Conservation (phyloP, 768 basidiomycete genomes). For the Punctularia strigosozonata region DNA sequence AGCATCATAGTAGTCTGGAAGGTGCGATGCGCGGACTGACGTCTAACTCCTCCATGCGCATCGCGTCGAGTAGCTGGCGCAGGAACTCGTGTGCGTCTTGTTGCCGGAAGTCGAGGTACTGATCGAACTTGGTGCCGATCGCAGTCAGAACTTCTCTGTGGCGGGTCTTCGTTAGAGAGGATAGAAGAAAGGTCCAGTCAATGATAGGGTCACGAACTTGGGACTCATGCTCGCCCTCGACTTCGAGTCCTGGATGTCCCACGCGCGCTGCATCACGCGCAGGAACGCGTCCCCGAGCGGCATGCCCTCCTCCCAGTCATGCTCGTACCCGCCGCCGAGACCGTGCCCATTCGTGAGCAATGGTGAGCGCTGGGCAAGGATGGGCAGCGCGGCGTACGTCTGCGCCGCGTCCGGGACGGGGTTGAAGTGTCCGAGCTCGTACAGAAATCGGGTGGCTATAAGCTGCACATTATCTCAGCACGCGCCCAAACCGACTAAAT, state of each 20-base stretch:
- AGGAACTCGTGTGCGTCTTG: constrained; percentile 95
- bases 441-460: constrained; percentile 52
- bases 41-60: constrained; percentile 92
- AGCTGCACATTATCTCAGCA: constrained; percentile 28
- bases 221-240: constrained; percentile 49
- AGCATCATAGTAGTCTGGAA: constrained; percentile 1
- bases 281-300: constrained; percentile 64
- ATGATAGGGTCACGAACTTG: constrained; percentile 33
- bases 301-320: constrained; percentile 46
- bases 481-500: background rate
- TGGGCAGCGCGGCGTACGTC: constrained; percentile 26
- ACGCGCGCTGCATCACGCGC: constrained; percentile 45
- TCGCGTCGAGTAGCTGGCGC: constrained; percentile 78
- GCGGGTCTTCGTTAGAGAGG: background rate
- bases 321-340: constrained; percentile 36
- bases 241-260: constrained; percentile 45
- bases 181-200: constrained; percentile 1
- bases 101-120: constrained; percentile 90
- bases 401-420: constrained; percentile 30
- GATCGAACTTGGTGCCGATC: constrained; percentile 80
- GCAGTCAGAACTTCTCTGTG: constrained; percentile 48
- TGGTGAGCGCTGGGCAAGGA: constrained; percentile 38
- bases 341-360: constrained; percentile 58
- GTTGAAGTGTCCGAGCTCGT: constrained; percentile 43
- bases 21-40: constrained; percentile 26